Evolutionary conservation across 352 stramenopile genomes (phyloP).

Genomic region (Phytopythium helicoides): DNA sequence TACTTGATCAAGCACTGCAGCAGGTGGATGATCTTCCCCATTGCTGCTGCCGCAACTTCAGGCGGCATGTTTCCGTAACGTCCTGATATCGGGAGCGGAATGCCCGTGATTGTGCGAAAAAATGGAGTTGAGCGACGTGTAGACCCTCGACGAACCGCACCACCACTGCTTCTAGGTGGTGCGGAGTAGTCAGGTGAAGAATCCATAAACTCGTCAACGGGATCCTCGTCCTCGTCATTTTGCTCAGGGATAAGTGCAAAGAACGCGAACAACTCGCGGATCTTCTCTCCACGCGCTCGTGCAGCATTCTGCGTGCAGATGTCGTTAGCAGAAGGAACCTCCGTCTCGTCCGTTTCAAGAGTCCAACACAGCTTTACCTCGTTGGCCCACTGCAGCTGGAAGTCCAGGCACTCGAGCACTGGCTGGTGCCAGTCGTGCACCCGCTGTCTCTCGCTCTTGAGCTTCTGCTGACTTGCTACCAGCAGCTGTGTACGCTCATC

Average conservation of each 20-base stretch:
- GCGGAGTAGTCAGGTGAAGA: not conserved
- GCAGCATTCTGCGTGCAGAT: constrained; percentile 48
- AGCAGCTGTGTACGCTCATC: constrained; percentile 41
- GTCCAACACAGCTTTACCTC: too few species aligned
- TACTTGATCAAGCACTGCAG: constrained; percentile 70
- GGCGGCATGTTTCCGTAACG: constrained; percentile 68
- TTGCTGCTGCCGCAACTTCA: constrained; percentile 64
- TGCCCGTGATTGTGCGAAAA: constrained; percentile 62
- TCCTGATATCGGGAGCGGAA: constrained; percentile 72
- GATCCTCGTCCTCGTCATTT: not conserved
- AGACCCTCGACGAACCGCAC: not conserved
- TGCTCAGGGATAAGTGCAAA: constrained; percentile 29
- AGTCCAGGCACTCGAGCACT: constrained; percentile 61
- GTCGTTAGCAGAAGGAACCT: not conserved
- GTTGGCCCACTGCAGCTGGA: constrained; percentile 61
- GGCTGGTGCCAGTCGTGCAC: constrained; percentile 40
- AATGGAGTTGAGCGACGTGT: constrained; percentile 16
- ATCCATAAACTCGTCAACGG: constrained; percentile 1
- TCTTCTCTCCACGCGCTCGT: constrained; percentile 57
- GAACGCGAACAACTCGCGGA: constrained; percentile 68
- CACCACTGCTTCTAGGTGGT: not conserved
- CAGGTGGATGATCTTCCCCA: constrained; percentile 78
- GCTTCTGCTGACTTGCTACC: constrained; percentile 39
- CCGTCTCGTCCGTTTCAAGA: too few species aligned
- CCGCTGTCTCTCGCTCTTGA: constrained; percentile 28